Evolutionary conservation across 2,329 filamentous ascomycete species (phyloP).

Genomic region (Nemania sp.): DNA sequence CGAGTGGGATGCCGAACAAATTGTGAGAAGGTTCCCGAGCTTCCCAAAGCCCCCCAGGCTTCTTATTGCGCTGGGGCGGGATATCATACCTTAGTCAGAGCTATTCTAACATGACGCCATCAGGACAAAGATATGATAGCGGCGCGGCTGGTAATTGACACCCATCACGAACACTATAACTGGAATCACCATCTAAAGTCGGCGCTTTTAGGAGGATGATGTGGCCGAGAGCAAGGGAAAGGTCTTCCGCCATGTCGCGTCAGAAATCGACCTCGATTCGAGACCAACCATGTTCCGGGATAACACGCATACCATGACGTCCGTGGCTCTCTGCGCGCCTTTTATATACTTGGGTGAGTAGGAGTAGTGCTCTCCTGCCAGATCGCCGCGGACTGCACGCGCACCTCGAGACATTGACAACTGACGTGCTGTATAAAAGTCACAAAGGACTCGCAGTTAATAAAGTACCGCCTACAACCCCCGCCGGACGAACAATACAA

Average conservation of each 20-base stretch:
- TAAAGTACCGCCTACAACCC: slow-evolving; percentile 86
- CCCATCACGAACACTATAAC: neutral
- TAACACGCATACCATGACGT: slow-evolving; percentile 78
- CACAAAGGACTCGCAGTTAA: slow-evolving; percentile 41
- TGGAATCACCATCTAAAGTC: slow-evolving; percentile 36
- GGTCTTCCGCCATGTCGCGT: slow-evolving; percentile 80
- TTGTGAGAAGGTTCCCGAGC: slow-evolving; percentile 49
- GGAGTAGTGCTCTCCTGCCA: neutral
- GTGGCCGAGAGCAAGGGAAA: slow-evolving; percentile 90
- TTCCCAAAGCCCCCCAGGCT: too few species aligned
- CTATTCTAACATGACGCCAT: slow-evolving; percentile 2
- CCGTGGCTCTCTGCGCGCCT: slow-evolving; percentile 71
- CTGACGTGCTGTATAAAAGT: slow-evolving; percentile 13
- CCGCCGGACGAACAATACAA: slow-evolving; percentile 63
- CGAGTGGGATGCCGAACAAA: slow-evolving; percentile 91
- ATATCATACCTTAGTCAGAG: neutral
- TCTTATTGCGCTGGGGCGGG: neutral
- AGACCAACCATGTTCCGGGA: slow-evolving; percentile 75
- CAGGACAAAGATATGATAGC: slow-evolving; percentile 74
- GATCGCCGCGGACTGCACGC: neutral
- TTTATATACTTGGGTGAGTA: slow-evolving; percentile 74
- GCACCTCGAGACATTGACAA: neutral
- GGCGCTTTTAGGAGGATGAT: slow-evolving; percentile 67
- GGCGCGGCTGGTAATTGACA: slow-evolving; percentile 64
- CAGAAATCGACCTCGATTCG: slow-evolving; percentile 69